A percentile compares a stretch with the other conserved stretches of the same genome.
Conservation (phyloP, 2,329 filamentous ascomycete species). For the Niveomyces coronatus region DNA sequence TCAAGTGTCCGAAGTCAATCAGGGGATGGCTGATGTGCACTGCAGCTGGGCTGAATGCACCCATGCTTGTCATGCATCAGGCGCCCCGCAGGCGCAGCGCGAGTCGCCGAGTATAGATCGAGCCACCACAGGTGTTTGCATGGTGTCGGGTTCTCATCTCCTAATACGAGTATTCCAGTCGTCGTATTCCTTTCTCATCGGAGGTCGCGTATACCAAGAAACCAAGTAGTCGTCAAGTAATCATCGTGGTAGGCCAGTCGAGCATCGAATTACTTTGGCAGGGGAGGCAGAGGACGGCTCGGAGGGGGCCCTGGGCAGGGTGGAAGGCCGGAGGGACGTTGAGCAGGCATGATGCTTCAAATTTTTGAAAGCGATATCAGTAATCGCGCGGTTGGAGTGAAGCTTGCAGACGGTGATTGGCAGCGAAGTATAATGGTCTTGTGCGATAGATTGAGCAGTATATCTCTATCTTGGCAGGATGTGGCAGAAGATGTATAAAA, state of each 20-base stretch:
- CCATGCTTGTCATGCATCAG: slow-evolving; percentile 5
- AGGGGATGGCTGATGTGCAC: slow-evolving; percentile 1
- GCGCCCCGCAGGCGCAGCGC: slow-evolving; percentile 6
- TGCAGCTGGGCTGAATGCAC: slow-evolving; percentile 8
- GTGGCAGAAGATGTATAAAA: neutral
- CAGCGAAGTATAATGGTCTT: neutral
- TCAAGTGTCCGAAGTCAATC: slow-evolving; percentile 3
- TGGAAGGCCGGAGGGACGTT: slow-evolving; percentile 55
- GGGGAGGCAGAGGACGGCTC: slow-evolving; percentile 53
- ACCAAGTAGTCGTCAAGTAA: slow-evolving; percentile 3
- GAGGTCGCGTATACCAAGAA: too few species aligned
- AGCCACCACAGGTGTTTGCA: slow-evolving; percentile 4
- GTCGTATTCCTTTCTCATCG: neutral
- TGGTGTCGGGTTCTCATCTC: slow-evolving; percentile 2
- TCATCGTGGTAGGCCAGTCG: neutral
- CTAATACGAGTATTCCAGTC: too few species aligned
- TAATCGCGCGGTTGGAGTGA: too few species aligned
- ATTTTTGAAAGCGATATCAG: too few species aligned
- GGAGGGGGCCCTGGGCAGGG: slow-evolving; percentile 58
- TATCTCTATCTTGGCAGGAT: neutral
- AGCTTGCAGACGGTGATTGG: slow-evolving; percentile 9
- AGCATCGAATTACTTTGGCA: slow-evolving; percentile 44
- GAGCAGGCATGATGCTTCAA: slow-evolving; percentile 49
- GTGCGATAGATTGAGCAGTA: neutral
- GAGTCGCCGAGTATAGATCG: slow-evolving; percentile 8